Evolutionary conservation across 2,329 filamentous ascomycete species (phyloP), one percentile per base, ranked within the genome.

Genomic region (Hypoxylon sp.): DNA sequence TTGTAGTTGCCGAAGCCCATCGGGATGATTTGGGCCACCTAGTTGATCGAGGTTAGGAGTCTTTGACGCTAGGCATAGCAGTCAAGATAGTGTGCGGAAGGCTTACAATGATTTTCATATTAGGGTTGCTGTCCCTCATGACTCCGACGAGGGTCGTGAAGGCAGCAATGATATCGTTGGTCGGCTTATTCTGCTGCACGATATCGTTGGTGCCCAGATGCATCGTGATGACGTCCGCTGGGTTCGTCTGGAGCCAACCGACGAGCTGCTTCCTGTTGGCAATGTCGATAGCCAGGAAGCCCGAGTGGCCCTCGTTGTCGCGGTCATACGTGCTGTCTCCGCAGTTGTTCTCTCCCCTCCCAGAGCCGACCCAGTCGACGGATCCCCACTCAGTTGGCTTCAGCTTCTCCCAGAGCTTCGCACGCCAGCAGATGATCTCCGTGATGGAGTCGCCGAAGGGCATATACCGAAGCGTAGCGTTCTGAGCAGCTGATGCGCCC

Each of bases 201-300:
- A 78, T 78, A 52, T 82, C 80, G 65, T 82, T 82, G 42, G 80
- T 82, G 16, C 80, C 80, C 1, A 82, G 65, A 68, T 82, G 80
- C 79, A 82, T 81, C 8, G 78, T 81, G 58, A 82, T 78, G 24
- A 82, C 77, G 66, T 82, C 79, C 1, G 80, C 79, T 0, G 79
- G 78, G 64, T 80, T 82, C 12, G 33, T 69, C 71, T 78, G 69
- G 45, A 82, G 73, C 80, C 80, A 83, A 22, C 78, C 79, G 42
- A 78, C 78, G 18, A 82, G 72, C 73, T 81, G 77, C 32, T 78
- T 78, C 52, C 74, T 73, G 62, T 79, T 79, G 59, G 79, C 80
- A 49, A 82, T 82, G 69, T 81, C 72, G 61, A 81, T 78, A 16
- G 80, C 80, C 9, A 80, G 72, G 72, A 78, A 82, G 7, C 80